Base-by-base conservation (phyloP, 495 filamentous ascomycete genomes). In the Aspergillus hancockii region DNA sequence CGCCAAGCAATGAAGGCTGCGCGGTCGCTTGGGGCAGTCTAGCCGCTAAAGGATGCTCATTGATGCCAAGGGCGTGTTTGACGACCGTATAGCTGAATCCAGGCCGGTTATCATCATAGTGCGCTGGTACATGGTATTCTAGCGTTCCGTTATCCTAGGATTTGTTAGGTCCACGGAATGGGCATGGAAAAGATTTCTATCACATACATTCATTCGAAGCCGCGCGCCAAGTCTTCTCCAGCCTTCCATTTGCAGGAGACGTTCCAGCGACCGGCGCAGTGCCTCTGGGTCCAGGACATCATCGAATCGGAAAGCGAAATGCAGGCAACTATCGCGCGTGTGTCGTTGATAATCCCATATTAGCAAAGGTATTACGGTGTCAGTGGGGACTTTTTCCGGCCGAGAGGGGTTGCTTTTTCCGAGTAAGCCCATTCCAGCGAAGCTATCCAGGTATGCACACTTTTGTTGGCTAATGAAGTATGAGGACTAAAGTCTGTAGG, bases 171-270 rank as follows among this genome's bases (percentile, higher is more conserved):
- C 10, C 3, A 41, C 22, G n/a, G n/a, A 3, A 40, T 13, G 16
- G 36, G 36, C 16, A 12, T 40, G 16, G 16, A 40, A n/a, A n/a
- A n/a, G n/a, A 10, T 40, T 12, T 40, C 34, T 9, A 4, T 32
- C 18, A 47, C 54, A 9, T 34, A 56, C 54, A 8, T 49, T 56
- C n/a, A 62, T 58, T 63, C 77, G 67, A 43, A 82, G 36, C 31
- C 79, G 67, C 10, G 72, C 78, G 0, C 79, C 79, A 5, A 82
- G 62, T 57, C 75, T 75, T n/a, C 71, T 57, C 79, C 79, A 82
- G 53, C 71, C 66, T 32, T 67, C 72, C 8, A 69, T 63, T 23
- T 68, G 59, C 30, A 78, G 61, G 45, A 82, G 65, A 12, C 57
- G 63, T 3, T 67, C 63, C 4, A 82, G 62, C 0, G 76, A 61